Evolutionary conservation across 106 monocot genomes (phyloP).

Genomic region (Allium sativum): DNA sequence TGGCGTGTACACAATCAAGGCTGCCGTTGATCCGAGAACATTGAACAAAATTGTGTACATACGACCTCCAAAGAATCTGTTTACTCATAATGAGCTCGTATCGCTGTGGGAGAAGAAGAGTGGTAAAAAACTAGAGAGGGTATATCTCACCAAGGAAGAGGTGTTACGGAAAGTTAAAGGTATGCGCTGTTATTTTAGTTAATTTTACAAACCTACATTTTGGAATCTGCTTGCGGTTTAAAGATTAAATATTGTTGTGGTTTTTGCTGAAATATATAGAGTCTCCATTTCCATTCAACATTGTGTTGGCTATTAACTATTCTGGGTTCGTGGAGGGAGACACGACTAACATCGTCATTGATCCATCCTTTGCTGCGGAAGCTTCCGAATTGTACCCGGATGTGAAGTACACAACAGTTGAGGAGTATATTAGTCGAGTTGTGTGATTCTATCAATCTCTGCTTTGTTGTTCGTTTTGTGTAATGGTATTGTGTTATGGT

Average conservation of each 20-base stretch:
- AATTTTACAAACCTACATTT: background rate
- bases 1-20: conserved; percentile 37
- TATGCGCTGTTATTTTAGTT: background rate
- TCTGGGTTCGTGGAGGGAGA: conserved; percentile 21
- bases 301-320: conserved; percentile 15
- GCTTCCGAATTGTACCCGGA: conserved; percentile 56
- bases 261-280: conserved; percentile 4
- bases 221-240: background rate
- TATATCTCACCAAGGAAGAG: conserved; percentile 19
- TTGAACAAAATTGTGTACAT: conserved; percentile 58
- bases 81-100: conserved; percentile 43
- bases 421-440: conserved; percentile 22
- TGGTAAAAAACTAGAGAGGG: conserved; percentile 25
- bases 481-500: background rate
- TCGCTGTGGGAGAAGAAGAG: conserved; percentile 45
- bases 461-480: background rate
- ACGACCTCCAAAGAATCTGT: conserved; percentile 30
- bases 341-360: conserved; percentile 26
- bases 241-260: background rate
- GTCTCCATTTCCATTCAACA: conserved; percentile 15
- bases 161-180: conserved; percentile 26
- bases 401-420: conserved; percentile 53
- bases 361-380: conserved; percentile 45
- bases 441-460: background rate
- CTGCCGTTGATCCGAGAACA: conserved; percentile 49